Evolutionary conservation across 495 filamentous ascomycete species (phyloP).

Genomic region (Penicillium angulare): DNA sequence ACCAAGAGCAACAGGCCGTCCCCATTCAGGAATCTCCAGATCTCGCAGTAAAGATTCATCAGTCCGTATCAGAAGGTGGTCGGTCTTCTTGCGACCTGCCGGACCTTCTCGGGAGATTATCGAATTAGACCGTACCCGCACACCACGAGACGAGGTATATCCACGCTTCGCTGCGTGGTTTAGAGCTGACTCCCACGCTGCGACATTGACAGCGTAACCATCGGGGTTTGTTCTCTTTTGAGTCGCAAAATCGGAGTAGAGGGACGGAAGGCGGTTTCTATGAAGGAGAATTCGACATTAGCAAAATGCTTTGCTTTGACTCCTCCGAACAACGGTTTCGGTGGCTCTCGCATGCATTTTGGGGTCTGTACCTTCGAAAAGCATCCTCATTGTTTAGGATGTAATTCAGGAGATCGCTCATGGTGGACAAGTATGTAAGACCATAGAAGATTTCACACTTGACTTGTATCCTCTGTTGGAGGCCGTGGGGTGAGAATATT

Average conservation of each 20-base stretch:
- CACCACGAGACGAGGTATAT: conserved; percentile 49
- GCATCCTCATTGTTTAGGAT: conserved; percentile 61
- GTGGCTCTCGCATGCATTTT: neutral
- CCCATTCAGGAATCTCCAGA: conserved; percentile 75
- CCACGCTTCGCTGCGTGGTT: conserved; percentile 65
- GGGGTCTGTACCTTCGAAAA: conserved; percentile 56
- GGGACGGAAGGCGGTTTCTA: conserved; percentile 80
- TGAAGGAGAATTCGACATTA: neutral
- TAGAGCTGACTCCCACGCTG: conserved; percentile 79
- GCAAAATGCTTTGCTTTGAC: neutral
- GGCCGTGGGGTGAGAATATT: neutral
- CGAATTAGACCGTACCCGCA: conserved; percentile 23
- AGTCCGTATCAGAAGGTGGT: conserved; percentile 61
- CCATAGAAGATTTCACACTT: no score
- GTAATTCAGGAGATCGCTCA: conserved; percentile 61
- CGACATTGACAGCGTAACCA: conserved; percentile 81
- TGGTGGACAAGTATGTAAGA: conserved; percentile 18
- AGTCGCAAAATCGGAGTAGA: conserved; percentile 88
- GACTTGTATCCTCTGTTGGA: neutral
- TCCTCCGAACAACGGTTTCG: neutral
- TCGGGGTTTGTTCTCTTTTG: conserved; percentile 84
- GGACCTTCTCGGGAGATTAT: conserved; percentile 1
- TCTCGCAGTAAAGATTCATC: conserved; percentile 67
- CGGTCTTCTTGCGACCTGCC: conserved; percentile 24
- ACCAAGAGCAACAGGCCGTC: conserved; percentile 77